Conservation (phyloP, 2,329 filamentous ascomycete species). For the Botrytis medusae region DNA sequence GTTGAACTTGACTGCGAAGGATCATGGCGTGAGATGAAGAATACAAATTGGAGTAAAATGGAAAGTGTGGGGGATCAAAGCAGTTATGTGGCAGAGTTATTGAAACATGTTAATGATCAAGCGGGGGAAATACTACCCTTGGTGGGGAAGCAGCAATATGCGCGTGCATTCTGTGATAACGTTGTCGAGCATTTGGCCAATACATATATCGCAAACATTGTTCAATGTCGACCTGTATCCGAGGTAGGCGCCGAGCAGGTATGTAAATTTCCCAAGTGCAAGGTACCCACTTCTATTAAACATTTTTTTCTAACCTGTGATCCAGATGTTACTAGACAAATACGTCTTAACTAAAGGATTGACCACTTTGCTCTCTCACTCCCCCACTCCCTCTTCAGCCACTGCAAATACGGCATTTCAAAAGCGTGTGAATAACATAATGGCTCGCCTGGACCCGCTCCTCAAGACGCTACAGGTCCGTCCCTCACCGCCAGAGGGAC, state of each 20-base stretch:
- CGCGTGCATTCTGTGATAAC: conserved; percentile 91
- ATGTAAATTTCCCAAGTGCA: conserved; percentile 32
- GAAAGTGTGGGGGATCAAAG: conserved; percentile 93
- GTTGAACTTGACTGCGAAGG: conserved; percentile 82
- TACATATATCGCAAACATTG: conserved; percentile 78
- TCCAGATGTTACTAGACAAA: conserved; percentile 89
- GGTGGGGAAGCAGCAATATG: conserved; percentile 89
- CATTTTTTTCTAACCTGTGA: conserved; percentile 32
- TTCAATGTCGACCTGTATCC: conserved; percentile 85
- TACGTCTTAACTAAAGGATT: conserved; percentile 84
- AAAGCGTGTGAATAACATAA: conserved; percentile 80
- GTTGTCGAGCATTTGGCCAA: conserved; percentile 84
- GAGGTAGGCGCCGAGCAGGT: conserved; percentile 93
- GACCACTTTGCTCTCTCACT: conserved; percentile 65
- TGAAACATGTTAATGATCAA: conserved; percentile 69
- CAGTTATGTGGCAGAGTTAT: conserved; percentile 81
- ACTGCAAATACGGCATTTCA: conserved; percentile 59
- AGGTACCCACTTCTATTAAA: not conserved
- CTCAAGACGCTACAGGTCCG: conserved; percentile 97
- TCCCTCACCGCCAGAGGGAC: conserved; percentile 83
- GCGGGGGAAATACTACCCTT: conserved; percentile 73
- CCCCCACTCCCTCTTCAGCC: conserved; percentile 31
- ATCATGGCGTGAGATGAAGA: conserved; percentile 95
- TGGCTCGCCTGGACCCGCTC: conserved; percentile 84
- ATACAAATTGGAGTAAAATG: conserved; percentile 91